Conservation (phyloP, 1,139 yeast genomes). For the Maudiozyma humilis region DNA sequence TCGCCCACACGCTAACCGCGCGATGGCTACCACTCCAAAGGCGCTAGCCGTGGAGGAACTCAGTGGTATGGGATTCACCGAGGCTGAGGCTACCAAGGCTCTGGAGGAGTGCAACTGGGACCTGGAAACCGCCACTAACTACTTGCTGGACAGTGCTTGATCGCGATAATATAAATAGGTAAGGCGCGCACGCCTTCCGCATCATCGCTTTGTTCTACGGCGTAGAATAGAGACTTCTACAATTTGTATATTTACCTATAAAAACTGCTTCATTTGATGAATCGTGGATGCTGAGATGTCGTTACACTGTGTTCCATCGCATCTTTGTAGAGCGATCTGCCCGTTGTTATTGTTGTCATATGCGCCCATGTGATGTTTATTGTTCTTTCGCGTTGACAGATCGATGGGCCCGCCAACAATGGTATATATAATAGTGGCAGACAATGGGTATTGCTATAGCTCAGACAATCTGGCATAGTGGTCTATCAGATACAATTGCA, state of each 20-base stretch:
- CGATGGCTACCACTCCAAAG: conserved; percentile 36
- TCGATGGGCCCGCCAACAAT: neutral
- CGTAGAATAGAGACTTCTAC: neutral
- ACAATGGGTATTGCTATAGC: neutral
- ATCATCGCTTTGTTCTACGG: neutral
- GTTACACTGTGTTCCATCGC: no score
- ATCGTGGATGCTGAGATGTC: neutral
- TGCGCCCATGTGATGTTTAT: neutral
- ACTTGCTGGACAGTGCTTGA: conserved; percentile 58
- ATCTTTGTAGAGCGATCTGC: no score
- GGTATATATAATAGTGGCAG: neutral
- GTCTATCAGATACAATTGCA: no score
- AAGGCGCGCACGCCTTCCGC: no score
- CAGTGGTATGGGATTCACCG: conserved; percentile 82
- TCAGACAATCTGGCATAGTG: neutral
- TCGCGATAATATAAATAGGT: neutral
- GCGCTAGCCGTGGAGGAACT: conserved; percentile 60
- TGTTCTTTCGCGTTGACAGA: neutral
- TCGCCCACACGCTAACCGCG: conserved; percentile 23
- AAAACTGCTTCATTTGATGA: neutral
- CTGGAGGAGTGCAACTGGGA: conserved; percentile 63
- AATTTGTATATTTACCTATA: neutral
- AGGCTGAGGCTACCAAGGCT: conserved; percentile 57
- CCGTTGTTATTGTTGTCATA: neutral
- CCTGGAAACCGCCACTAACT: conserved; percentile 77